Evolutionary conservation across 2,329 filamentous ascomycete species (phyloP).

Genomic region (Aureobasidium subglaciale): DNA sequence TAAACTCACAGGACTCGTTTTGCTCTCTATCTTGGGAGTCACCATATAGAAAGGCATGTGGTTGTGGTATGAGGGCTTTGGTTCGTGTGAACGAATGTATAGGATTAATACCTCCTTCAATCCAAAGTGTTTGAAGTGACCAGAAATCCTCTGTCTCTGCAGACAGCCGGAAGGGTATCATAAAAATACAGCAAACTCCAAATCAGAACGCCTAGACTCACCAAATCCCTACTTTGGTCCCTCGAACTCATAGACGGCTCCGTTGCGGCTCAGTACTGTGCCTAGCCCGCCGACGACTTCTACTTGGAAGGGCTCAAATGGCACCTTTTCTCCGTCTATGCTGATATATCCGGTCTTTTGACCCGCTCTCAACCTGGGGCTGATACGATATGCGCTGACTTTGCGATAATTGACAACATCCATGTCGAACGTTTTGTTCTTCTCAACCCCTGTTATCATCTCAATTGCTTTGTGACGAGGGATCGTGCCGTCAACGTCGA

Average conservation of each 20-base stretch:
- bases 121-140: not conserved
- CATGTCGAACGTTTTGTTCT: constrained; percentile 71
- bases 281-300: constrained; percentile 80
- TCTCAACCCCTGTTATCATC: constrained; percentile 65
- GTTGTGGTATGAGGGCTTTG: too few species aligned
- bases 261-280: constrained; percentile 72
- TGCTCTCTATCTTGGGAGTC: too few species aligned
- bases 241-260: constrained; percentile 60
- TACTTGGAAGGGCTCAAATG: constrained; percentile 84
- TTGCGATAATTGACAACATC: constrained; percentile 75
- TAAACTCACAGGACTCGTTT: too few species aligned
- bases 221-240: constrained; percentile 18
- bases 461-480: constrained; percentile 58
- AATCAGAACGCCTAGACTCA: not conserved
- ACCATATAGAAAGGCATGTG: too few species aligned
- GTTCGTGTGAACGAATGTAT: not conserved
- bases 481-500: constrained; percentile 72
- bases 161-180: not conserved
- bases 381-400: constrained; percentile 77
- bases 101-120: not conserved
- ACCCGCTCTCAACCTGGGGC: constrained; percentile 46
- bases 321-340: constrained; percentile 83
- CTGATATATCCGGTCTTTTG: constrained; percentile 76
- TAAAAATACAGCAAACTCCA: not conserved
- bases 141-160: not conserved